Evolutionary conservation across 495 filamentous ascomycete species (phyloP).

Genomic region (Talaromyces trachyspermus): DNA sequence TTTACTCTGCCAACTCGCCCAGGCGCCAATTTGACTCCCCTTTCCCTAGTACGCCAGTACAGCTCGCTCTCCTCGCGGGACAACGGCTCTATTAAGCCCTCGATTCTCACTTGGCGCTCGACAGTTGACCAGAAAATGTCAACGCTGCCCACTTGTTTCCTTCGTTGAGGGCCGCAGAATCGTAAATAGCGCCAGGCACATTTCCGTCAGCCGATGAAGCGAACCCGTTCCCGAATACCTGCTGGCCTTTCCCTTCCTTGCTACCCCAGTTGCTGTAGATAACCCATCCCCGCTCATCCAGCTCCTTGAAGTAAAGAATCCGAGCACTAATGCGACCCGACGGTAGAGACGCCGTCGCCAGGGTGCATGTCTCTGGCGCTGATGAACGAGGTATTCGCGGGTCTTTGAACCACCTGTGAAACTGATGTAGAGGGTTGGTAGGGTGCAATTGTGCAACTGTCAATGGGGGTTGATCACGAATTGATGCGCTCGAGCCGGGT

Average conservation of each 20-base stretch:
- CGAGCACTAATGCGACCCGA: conserved; percentile 78
- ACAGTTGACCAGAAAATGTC: conserved; percentile 53
- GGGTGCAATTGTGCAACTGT: conserved; percentile 33
- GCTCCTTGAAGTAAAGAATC: conserved; percentile 84
- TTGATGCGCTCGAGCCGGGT: conserved; percentile 39
- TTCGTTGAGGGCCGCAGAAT: conserved; percentile 8
- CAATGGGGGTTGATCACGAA: conserved; percentile 40
- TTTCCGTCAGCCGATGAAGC: conserved; percentile 6
- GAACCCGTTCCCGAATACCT: conserved; percentile 28
- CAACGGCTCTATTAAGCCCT: conserved; percentile 64
- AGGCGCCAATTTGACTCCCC: conserved; percentile 80
- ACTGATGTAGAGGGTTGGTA: conserved; percentile 64
- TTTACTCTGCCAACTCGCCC: conserved; percentile 83
- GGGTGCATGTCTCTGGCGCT: conserved; percentile 64
- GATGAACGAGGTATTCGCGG: conserved; percentile 54
- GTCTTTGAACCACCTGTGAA: conserved; percentile 76
- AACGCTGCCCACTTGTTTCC: conserved; percentile 40
- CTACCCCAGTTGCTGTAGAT: conserved; percentile 89
- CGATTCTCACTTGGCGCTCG: conserved; percentile 81
- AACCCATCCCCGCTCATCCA: conserved; percentile 66
- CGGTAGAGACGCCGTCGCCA: conserved; percentile 81
- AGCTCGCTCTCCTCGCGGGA: conserved; percentile 67
- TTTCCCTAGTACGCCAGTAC: conserved; percentile 77
- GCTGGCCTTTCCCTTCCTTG: conserved; percentile 37
- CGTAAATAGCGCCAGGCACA: conserved; percentile 21